These are phyloP conservation scores for Vanrija humicola DNA, from an alignment of 1,284 basidiomycete genomes.

Conservation along the genomic window DNA sequence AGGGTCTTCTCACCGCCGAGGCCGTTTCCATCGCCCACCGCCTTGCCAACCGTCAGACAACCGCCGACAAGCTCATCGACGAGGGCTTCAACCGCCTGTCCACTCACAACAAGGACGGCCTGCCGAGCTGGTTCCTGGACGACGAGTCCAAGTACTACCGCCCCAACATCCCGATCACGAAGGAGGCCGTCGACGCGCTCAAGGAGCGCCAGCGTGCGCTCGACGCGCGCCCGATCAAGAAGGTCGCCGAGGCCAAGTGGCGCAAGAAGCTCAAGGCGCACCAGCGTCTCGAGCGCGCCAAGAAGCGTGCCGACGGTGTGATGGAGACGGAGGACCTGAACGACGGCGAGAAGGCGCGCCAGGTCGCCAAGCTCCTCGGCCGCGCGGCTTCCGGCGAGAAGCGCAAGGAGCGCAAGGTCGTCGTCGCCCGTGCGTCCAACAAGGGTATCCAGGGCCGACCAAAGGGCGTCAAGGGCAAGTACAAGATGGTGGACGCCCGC, in stretches of 20 bases:
- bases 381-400: conserved; percentile 66
- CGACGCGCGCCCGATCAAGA: conserved; percentile 97
- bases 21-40: conserved; percentile 88
- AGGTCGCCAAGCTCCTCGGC: conserved; percentile 86
- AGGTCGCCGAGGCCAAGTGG: conserved; percentile 97
- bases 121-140: conserved; percentile 96
- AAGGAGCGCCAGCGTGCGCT: conserved; percentile 88
- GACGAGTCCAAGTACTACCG: conserved; percentile 94
- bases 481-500: conserved; percentile 77
- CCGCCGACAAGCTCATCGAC: conserved; percentile 83
- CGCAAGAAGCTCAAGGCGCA: conserved; percentile 90
- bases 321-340: conserved; percentile 85
- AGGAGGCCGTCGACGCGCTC: conserved; percentile 84
- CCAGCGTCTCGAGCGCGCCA: conserved; percentile 81
- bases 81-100: conserved; percentile 95
- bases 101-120: conserved; percentile 82
- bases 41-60: conserved; percentile 86
- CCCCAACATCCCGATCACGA: conserved; percentile 91
- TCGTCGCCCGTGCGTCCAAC: conserved; percentile 88
- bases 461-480: conserved; percentile 90
- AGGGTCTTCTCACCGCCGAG: conserved; percentile 84
- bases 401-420: conserved; percentile 64
- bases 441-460: conserved; percentile 89
- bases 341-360: conserved; percentile 89
- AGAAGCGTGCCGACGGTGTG: conserved; percentile 95